Percentiles rank a stretch among this genome's conserved stretches.
Conservation (phyloP, 352 stramenopile species). For the Pseudoperonospora humuli region DNA sequence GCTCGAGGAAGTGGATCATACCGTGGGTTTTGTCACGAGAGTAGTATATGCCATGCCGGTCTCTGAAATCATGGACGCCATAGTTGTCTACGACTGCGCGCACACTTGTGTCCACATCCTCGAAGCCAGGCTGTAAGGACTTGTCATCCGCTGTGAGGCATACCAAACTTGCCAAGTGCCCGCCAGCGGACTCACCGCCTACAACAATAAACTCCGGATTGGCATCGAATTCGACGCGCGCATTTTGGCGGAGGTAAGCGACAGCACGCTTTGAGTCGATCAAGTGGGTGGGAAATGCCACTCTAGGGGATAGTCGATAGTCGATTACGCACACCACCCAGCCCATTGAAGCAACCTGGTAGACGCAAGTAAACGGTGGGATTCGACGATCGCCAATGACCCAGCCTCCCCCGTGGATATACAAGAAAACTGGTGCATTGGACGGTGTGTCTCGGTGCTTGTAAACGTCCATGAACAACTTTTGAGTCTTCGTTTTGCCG, state of each 20-base stretch:
- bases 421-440: conserved; percentile 60
- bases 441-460: conserved; percentile 25
- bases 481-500: conserved; percentile 38
- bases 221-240: conserved; percentile 23
- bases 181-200: conserved; percentile 52
- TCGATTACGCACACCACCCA: conserved; percentile 67
- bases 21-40: conserved; percentile 32
- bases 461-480: conserved; percentile 64
- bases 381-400: conserved; percentile 47
- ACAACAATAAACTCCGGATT: conserved; percentile 53
- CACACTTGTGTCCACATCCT: conserved; percentile 56
- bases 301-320: conserved; percentile 55
- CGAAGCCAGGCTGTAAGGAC: conserved; percentile 46
- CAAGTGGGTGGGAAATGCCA: conserved; percentile 49
- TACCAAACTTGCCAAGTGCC: conserved; percentile 44
- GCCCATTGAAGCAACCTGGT: conserved; percentile 45
- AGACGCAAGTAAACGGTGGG: conserved; percentile 39
- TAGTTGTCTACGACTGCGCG: conserved; percentile 49
- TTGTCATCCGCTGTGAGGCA: conserved; percentile 40
- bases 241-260: conserved; percentile 40
- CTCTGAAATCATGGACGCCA: conserved; percentile 50
- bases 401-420: conserved; percentile 63
- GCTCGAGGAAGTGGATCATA: conserved; percentile 41
- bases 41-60: conserved; percentile 49
- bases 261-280: conserved; percentile 61